Percentiles rank a stretch among this genome's conserved stretches.
phyloP scores from a whole-genome alignment of 1,139 yeast genomes.

The Maudiozyma humilis region DNA sequence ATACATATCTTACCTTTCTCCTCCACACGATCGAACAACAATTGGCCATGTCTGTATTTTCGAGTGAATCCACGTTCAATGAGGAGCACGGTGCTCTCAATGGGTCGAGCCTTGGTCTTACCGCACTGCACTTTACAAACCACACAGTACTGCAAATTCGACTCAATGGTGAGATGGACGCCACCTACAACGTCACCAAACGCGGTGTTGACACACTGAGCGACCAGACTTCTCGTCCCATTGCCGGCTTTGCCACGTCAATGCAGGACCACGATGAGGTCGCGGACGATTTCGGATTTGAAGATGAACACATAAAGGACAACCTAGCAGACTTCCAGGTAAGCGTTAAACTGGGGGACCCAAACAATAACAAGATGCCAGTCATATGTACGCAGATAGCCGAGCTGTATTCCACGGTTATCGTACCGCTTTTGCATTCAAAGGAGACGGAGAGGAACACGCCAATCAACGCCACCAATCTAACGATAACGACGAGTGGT shows the following conservation, averaged over 20 bases:
- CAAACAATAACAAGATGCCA: slow-evolving; percentile 27
- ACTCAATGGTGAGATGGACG: slow-evolving; percentile 36
- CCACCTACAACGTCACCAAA: slow-evolving; percentile 32
- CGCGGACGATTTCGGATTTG: slow-evolving; percentile 13
- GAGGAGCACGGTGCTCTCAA: background rate
- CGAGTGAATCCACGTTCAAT: slow-evolving; percentile 5
- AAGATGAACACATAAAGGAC: slow-evolving; percentile 17
- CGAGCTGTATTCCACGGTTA: slow-evolving; percentile 21
- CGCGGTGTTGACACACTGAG: slow-evolving; percentile 20
- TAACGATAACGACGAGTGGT: slow-evolving; percentile 37
- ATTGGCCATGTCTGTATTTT: slow-evolving; percentile 14
- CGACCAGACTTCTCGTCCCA: slow-evolving; percentile 9
- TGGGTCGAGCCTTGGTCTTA: slow-evolving; percentile 7
- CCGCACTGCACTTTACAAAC: slow-evolving; percentile 25
- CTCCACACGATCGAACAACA: no score
- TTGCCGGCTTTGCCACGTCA: slow-evolving; percentile 10
- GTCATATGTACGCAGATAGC: slow-evolving; percentile 27
- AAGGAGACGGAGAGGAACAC: background rate
- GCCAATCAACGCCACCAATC: slow-evolving; percentile 14
- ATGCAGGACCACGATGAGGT: slow-evolving; percentile 14
- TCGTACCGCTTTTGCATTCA: slow-evolving; percentile 17
- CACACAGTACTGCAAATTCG: slow-evolving; percentile 32
- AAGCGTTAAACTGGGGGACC: slow-evolving; percentile 25
- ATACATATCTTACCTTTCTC: no score
- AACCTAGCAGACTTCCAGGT: slow-evolving; percentile 25